These are phyloP conservation scores for Fusarium sp. DNA, from an alignment of 2,329 filamentous ascomycete species.

Conservation along the genomic window DNA sequence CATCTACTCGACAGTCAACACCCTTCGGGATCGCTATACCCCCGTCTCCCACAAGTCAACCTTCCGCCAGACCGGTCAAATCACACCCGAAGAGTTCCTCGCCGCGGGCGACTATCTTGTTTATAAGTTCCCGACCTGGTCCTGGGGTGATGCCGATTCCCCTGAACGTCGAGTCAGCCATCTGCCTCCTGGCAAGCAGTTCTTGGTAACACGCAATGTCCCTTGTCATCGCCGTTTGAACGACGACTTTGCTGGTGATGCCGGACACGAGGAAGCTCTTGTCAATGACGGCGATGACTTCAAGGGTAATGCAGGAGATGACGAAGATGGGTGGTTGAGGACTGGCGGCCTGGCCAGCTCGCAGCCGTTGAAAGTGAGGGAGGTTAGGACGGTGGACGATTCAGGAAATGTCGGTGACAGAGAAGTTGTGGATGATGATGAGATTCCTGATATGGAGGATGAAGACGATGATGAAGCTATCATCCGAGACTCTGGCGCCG, in stretches of 20 bases:
- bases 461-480: conserved; percentile 98
- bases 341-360: conserved; percentile 83
- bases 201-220: conserved; percentile 91
- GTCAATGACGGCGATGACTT: conserved; percentile 82
- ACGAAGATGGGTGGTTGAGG: conserved; percentile 91
- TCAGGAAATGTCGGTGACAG: conserved; percentile 85
- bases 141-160: conserved; percentile 91
- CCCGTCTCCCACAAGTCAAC: conserved; percentile 91
- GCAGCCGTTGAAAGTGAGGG: conserved; percentile 79
- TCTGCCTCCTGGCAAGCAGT: conserved; percentile 92
- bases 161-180: conserved; percentile 81
- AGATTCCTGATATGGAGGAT: conserved; percentile 98
- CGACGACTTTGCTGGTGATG: conserved; percentile 91
- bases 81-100: conserved; percentile 97
- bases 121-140: conserved; percentile 99
- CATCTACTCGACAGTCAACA: conserved; percentile 92
- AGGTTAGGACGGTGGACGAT: conserved; percentile 90
- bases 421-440: conserved; percentile 76
- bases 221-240: conserved; percentile 92
- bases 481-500: conserved; percentile 76
- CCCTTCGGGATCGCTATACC: conserved; percentile 89
- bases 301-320: conserved; percentile 59
- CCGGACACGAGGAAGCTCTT: conserved; percentile 85
- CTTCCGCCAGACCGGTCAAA: conserved; percentile 92
- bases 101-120: conserved; percentile 96